Conservation (phyloP, 768 basidiomycete genomes). For the Mycena floridula region DNA sequence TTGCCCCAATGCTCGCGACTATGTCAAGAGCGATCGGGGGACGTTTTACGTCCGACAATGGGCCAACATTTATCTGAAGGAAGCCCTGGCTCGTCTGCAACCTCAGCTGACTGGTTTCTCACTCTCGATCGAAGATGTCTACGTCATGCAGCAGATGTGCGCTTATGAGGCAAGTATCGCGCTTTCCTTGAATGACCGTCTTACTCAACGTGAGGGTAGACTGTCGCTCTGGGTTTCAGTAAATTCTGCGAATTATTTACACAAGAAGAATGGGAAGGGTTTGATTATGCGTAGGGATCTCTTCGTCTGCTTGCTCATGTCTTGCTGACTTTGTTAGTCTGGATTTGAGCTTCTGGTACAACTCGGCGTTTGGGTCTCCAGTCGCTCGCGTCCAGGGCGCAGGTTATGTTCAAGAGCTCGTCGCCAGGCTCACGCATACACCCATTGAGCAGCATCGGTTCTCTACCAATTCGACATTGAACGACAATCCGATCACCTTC, state of each 20-base stretch:
- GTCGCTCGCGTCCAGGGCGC: conserved; percentile 71
- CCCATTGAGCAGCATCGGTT: conserved; percentile 68
- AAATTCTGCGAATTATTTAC: conserved; percentile 90
- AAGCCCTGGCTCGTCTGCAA: conserved; percentile 57
- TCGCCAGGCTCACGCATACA: conserved; percentile 76
- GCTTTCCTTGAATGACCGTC: conserved; percentile 9
- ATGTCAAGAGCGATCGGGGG: conserved; percentile 50
- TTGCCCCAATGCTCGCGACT: conserved; percentile 55
- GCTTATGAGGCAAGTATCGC: conserved; percentile 82
- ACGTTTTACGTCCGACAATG: conserved; percentile 55
- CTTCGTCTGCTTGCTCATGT: background rate
- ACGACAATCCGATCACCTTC: conserved; percentile 62
- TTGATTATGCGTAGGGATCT: conserved; percentile 68
- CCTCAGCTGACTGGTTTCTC: conserved; percentile 53
- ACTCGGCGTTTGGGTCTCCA: conserved; percentile 77
- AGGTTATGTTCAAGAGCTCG: conserved; percentile 77
- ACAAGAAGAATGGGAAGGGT: conserved; percentile 89
- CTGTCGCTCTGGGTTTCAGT: conserved; percentile 87
- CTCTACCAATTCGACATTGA: conserved; percentile 79
- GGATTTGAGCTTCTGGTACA: conserved; percentile 71
- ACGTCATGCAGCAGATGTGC: conserved; percentile 76
- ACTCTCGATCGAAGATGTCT: conserved; percentile 63
- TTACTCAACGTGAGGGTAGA: conserved; percentile 33
- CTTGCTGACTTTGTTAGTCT: conserved; percentile 30
- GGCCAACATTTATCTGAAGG: conserved; percentile 64